phyloP scores from a whole-genome alignment of 257 asterid genomes.

The Verbascum thapsus region DNA sequence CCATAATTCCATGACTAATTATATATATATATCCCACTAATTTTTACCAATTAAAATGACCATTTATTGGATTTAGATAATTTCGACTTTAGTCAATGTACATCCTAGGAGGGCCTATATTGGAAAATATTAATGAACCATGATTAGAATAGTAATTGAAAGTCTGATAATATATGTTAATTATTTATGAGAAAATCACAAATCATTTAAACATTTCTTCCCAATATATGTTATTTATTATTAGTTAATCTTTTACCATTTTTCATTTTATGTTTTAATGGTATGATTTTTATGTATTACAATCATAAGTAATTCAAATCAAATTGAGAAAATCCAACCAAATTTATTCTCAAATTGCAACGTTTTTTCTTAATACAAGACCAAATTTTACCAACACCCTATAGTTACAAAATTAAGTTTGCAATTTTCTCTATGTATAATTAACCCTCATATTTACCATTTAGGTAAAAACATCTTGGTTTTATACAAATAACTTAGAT shows the following conservation, averaged over 20 bases:
- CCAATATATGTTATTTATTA: constrained; percentile 13
- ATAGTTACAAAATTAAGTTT: too few relatives aligned
- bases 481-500: too few relatives aligned
- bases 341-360: too few relatives aligned
- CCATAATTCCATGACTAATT: too few relatives aligned
- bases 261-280: not conserved
- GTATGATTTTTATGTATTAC: not conserved
- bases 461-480: too few relatives aligned
- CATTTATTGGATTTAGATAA: constrained; percentile 19
- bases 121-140: not conserved
- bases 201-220: not conserved
- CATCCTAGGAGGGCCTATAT: not conserved
- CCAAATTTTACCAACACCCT: too few relatives aligned
- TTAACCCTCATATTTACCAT: too few relatives aligned
- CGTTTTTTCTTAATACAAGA: too few relatives aligned
- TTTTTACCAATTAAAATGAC: not conserved
- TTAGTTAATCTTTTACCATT: not conserved
- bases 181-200: not conserved
- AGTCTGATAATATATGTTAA: not conserved
- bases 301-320: too few relatives aligned
- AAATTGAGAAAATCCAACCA: too few relatives aligned
- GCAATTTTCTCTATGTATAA: too few relatives aligned
- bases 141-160: not conserved
- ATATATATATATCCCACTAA: too few relatives aligned
- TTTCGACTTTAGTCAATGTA: constrained; percentile 16